Evolutionary conservation across 139 green algal genomes (phyloP).

Genomic region (Tetradesmus lagerheimii): DNA sequence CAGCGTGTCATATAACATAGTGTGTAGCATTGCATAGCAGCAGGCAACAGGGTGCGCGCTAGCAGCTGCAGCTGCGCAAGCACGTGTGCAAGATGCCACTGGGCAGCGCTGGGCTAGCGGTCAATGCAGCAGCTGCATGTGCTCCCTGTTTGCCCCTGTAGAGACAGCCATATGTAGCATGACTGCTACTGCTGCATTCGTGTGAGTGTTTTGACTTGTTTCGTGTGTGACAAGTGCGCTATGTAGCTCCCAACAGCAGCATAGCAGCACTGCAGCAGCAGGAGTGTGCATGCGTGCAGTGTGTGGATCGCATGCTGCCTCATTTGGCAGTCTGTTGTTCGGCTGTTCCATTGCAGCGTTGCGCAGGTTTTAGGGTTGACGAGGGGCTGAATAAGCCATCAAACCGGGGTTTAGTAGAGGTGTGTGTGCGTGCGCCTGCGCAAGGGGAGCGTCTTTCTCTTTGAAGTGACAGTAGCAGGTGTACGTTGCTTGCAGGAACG

Average conservation of each 20-base stretch:
- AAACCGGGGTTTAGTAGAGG: neutral
- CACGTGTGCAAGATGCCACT: neutral
- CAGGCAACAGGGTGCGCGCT: neutral
- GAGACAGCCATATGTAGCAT: neutral
- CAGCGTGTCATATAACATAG: neutral
- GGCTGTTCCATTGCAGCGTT: neutral
- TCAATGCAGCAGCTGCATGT: neutral
- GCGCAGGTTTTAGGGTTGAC: neutral
- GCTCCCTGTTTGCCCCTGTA: neutral
- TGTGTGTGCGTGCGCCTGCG: neutral
- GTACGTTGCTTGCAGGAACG: neutral
- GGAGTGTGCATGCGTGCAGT: neutral
- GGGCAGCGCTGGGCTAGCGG: neutral
- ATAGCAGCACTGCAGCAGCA: neutral
- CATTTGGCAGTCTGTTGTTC: neutral
- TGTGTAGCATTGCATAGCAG: neutral
- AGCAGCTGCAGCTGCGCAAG: neutral
- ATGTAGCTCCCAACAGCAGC: neutral
- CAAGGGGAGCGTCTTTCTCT: neutral
- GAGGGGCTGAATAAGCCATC: neutral
- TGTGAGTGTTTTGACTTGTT: neutral
- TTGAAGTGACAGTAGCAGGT: neutral
- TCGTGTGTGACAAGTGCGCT: too few species aligned
- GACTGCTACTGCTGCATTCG: neutral
- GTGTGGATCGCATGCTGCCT: neutral